Evolutionary conservation across 1,139 yeast genomes (phyloP), one percentile per base, ranked within the genome.

Genomic region (Suhomyces bribrorum): DNA sequence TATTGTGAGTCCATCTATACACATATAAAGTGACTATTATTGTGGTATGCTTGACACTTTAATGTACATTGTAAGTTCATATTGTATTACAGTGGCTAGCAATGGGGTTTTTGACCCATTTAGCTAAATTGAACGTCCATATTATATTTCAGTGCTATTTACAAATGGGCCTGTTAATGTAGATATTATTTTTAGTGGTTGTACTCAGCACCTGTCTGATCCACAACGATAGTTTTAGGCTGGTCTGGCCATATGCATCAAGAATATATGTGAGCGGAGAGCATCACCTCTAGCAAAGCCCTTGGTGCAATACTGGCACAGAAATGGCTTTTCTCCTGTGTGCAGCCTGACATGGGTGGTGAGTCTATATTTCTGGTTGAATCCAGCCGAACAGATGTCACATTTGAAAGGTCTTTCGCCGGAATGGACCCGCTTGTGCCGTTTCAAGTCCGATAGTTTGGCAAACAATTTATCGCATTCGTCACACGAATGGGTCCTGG

Each of bases 201-300:
- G n/a, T n/a, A n/a, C n/a, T n/a, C n/a, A n/a, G n/a, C n/a, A n/a
- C n/a, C n/a, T n/a, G n/a, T n/a, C n/a, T n/a, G n/a, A n/a, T n/a
- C n/a, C n/a, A n/a, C n/a, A n/a, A n/a, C n/a, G 23, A 2, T 20
- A 8, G 23, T 3, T 4, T 20, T 20, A 20, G 23, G 8, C 11
- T 20, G 5, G 23, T 20, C 11, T 20, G 23, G 23, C 6, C 11
- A 20, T 37, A 26, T 48, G 53, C 22, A 43, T 42, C 42, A 44
- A 52, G 32, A 54, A 54, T 16, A 57, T 52, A 46, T 57, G 62
- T 11, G 56, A 49, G 41, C 56, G 58, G 14, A 55, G 57, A 3
- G 62, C 62, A 48, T 58, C 63, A 27, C 63, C 63, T 34, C 63
- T 41, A 12, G 62, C 61, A 50, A 59, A 59, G 8, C 45, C 34